Conservation (phyloP, 164 flowering plant species). For the Annona cherimola region DNA sequence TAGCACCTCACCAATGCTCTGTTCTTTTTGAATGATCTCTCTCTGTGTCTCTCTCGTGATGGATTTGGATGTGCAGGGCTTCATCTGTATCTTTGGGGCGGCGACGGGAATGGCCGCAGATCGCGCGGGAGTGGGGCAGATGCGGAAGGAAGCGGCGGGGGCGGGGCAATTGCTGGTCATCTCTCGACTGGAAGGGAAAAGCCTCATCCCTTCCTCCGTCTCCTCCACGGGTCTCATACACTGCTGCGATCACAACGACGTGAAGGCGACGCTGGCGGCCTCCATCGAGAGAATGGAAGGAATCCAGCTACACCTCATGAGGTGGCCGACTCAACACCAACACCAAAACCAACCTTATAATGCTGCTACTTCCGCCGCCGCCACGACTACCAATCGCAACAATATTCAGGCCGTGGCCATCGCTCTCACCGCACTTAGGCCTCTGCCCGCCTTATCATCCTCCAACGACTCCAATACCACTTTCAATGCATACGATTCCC, state of each 20-base stretch:
- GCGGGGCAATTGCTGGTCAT: slow-evolving; percentile 30
- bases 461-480: too few relatives aligned
- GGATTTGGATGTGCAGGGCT: slow-evolving; percentile 31
- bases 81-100: slow-evolving; percentile 38
- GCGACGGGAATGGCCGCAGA: slow-evolving; percentile 42
- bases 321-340: slow-evolving; percentile 19
- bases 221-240: slow-evolving; percentile 35
- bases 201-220: slow-evolving; percentile 40
- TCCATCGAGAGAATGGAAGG: slow-evolving; percentile 38
- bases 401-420: too few relatives aligned
- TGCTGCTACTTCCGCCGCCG: too few relatives aligned
- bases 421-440: not conserved
- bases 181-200: slow-evolving; percentile 51
- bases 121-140: slow-evolving; percentile 35
- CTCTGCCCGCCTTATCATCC: not conserved
- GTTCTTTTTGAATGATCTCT: not conserved
- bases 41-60: not conserved
- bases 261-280: slow-evolving; percentile 28
- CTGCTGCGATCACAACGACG: slow-evolving; percentile 42
- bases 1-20: not conserved
- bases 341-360: not conserved
- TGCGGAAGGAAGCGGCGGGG: slow-evolving; percentile 34
- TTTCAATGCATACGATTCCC: too few relatives aligned
- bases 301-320: slow-evolving; percentile 41
- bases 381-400: too few relatives aligned